phyloP scores from a whole-genome alignment of 2,329 filamentous ascomycete species.

The Orbilia quercus region DNA sequence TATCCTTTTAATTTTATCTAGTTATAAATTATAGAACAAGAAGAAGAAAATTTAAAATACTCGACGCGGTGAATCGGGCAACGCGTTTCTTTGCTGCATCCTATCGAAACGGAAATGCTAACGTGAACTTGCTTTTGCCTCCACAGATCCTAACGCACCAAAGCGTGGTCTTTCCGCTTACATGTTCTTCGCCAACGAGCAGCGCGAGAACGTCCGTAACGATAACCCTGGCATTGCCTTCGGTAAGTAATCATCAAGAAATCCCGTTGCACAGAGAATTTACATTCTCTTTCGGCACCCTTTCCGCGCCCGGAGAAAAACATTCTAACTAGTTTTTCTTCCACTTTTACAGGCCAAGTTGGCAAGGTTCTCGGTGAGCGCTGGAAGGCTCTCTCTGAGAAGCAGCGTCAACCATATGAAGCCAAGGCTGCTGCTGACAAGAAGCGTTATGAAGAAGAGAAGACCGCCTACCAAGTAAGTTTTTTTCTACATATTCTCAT shows the following conservation, averaged over 20 bases:
- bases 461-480: conserved; percentile 89
- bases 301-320: conserved; percentile 6
- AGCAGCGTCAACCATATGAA: conserved; percentile 93
- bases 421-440: conserved; percentile 96
- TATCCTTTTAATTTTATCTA: too few species aligned
- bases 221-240: conserved; percentile 98
- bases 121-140: conserved; percentile 13
- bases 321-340: conserved; percentile 62
- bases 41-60: conserved; percentile 5
- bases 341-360: conserved; percentile 74
- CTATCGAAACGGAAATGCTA: conserved; percentile 20
- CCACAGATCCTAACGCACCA: conserved; percentile 89
- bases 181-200: conserved; percentile 99
- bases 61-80: too few species aligned
- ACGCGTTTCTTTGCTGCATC: conserved; percentile 16
- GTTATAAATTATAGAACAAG: too few species aligned
- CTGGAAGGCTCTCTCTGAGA: conserved; percentile 96
- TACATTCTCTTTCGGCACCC: background rate
- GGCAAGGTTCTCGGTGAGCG: conserved; percentile 97
- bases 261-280: conserved; percentile 2
- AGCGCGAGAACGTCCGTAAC: conserved; percentile 96
- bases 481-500: background rate
- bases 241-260: conserved; percentile 69
- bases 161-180: conserved; percentile 99
- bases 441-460: conserved; percentile 99